phyloP scores from a whole-genome alignment of 495 filamentous ascomycete species.

The Aspergillus incahuasiensis region DNA sequence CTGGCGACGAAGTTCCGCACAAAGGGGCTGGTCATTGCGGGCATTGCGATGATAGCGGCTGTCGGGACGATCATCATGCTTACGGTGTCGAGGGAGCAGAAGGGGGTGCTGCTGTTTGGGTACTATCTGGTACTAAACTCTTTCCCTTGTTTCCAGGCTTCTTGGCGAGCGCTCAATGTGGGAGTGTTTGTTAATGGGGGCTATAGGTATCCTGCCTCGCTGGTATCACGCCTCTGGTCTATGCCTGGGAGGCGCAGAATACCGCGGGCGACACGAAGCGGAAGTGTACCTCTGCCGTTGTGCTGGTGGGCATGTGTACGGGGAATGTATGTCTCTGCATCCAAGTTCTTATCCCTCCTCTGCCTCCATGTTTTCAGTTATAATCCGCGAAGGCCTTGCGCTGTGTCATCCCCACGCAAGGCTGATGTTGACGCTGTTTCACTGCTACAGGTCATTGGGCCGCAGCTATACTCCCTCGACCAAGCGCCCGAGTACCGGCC shows the following conservation, averaged over 20 bases:
- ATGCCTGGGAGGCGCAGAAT: constrained; percentile 29
- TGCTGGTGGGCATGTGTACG: constrained; percentile 23
- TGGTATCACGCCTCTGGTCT: constrained; percentile 24
- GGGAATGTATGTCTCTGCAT: constrained; percentile 15
- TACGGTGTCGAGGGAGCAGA: constrained; percentile 21
- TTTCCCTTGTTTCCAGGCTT: no score
- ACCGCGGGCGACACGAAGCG: constrained; percentile 29
- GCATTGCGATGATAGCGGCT: constrained; percentile 12
- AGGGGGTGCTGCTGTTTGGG: constrained; percentile 23
- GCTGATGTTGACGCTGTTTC: neutral
- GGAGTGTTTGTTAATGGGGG: neutral
- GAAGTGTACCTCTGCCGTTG: constrained; percentile 23
- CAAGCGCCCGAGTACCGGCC: constrained; percentile 24
- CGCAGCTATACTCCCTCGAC: constrained; percentile 21
- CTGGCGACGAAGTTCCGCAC: constrained; percentile 30
- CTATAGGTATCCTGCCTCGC: constrained; percentile 25
- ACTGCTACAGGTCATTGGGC: constrained; percentile 16
- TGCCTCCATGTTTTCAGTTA: no score
- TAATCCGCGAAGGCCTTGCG: no score
- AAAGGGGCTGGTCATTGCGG: constrained; percentile 20
- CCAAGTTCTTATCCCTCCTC: no score
- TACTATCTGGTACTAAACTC: constrained; percentile 27
- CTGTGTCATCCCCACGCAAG: no score
- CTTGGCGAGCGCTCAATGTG: no score
- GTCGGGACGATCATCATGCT: constrained; percentile 23